Base-by-base conservation (phyloP, 306 rosid genomes). In the Macrotyloma uniflorum region DNA sequence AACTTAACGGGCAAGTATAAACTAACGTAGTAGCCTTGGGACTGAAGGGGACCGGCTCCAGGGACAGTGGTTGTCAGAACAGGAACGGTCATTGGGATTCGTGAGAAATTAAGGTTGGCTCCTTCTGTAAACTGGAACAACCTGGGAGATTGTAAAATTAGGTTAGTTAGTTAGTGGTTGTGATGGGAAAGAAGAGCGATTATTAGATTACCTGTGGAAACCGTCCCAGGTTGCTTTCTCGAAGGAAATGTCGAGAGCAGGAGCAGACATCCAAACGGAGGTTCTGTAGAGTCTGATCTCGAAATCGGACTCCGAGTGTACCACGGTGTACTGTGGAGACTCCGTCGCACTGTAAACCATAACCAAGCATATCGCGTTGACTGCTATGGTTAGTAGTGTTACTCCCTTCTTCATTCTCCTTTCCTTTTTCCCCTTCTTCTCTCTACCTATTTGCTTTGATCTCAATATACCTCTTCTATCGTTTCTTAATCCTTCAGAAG, bases 51-150 rank as follows among this genome's bases (percentile, higher is more conserved):
- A 13, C 94, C 96, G 0, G 92, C 89, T 24, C 82, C 89, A 0
- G 90, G 92, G 36, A 89, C 91, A 67, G 83, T 83, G 84, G 86
- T 87, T n/a, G 96, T 90, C 70, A 94, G 62, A 13, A 90, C 80
- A 0, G 95, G 97, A 55, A 83, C 46, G 5, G 97, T 92, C 92
- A 92, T 84, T 22, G 92, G 83, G 19, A 94, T 84, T 54, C 93
- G 79, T 11, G 98, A 90, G 87, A 72, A 94, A 72, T 92, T 94
- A 57, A 92, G 87, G 80, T 94, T 92, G 61, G 97, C 97, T 8
- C 97, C 97, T 88, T 89, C 82, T 20, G 75, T 89, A 79, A 81
- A 94, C 86, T 94, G 95, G 88, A 92, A 94, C 80, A 94, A 79
- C 81, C 94, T 93, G 82, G 64, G 43, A 19, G 53, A 20, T 12